A percentile compares a stretch with the other conserved stretches of the same genome.
These are phyloP conservation scores for Kregervanrija delftensis DNA, from an alignment of 805 yeast species.

Conservation along the genomic window DNA sequence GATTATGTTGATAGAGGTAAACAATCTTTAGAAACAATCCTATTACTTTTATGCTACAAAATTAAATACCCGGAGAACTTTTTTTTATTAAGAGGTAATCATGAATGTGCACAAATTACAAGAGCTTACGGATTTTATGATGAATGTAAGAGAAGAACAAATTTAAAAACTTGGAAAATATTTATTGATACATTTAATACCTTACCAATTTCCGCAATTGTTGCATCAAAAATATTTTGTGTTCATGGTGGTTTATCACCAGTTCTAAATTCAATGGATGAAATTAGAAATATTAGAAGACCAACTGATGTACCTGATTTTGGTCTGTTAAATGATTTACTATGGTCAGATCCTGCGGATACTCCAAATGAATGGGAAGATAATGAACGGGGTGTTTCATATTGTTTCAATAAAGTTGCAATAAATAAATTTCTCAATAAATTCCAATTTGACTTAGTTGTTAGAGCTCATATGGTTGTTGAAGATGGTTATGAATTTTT, in stretches of 20 bases:
- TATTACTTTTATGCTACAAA: constrained; percentile 82
- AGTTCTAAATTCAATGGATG: constrained; percentile 64
- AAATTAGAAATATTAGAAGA: constrained; percentile 64
- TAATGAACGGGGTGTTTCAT: constrained; percentile 78
- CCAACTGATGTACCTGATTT: constrained; percentile 86
- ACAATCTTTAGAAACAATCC: constrained; percentile 88
- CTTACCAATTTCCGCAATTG: constrained; percentile 90
- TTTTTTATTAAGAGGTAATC: constrained; percentile 89
- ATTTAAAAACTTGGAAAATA: constrained; percentile 86
- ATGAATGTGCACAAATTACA: constrained; percentile 95
- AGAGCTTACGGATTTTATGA: constrained; percentile 96
- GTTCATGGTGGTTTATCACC: constrained; percentile 85
- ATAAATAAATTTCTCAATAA: constrained; percentile 69
- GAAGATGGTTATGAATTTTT: constrained; percentile 77
- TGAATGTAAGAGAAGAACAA: constrained; percentile 92
- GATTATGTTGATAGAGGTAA: constrained; percentile 98
- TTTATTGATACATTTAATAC: constrained; percentile 95
- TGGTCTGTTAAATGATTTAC: constrained; percentile 67
- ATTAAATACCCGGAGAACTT: constrained; percentile 96
- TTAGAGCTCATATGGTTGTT: constrained; percentile 85
- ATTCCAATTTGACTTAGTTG: constrained; percentile 74
- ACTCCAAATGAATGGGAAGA: constrained; percentile 82
- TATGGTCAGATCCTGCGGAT: constrained; percentile 85
- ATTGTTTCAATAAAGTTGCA: constrained; percentile 73
- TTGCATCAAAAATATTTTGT: constrained; percentile 90